A percentile compares a stretch with the other conserved stretches of the same genome.
These are phyloP conservation scores for Pseudocercospora crystallina DNA, from an alignment of 2,329 filamentous ascomycete genomes.

Conservation along the genomic window DNA sequence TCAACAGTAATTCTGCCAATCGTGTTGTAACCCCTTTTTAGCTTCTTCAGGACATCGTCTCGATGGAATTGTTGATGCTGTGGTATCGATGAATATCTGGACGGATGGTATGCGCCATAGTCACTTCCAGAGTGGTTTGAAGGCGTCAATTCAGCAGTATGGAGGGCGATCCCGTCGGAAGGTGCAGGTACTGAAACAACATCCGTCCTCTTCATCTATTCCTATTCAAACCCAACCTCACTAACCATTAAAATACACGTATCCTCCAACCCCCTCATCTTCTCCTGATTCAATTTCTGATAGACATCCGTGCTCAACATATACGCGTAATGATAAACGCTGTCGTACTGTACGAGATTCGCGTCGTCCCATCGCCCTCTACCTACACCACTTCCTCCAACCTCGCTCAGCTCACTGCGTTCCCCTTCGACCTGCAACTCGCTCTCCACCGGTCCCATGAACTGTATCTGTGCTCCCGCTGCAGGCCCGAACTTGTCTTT, in stretches of 20 bases:
- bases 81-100: too few relatives aligned
- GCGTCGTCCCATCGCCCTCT: constrained; percentile 14
- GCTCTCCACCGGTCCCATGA: constrained; percentile 16
- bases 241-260: constrained; percentile 22
- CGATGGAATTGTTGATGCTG: too few relatives aligned
- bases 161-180: too few relatives aligned
- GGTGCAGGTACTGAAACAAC: constrained; percentile 46
- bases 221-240: constrained; percentile 17
- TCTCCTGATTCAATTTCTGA: constrained; percentile 18
- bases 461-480: constrained; percentile 21
- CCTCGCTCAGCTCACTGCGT: not conserved
- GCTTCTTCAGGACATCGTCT: too few relatives aligned
- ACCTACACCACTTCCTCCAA: not conserved
- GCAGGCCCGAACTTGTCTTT: constrained; percentile 16
- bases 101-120: too few relatives aligned
- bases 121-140: too few relatives aligned
- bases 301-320: constrained; percentile 22
- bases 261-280: constrained; percentile 20
- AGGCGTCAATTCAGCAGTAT: too few relatives aligned
- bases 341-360: constrained; percentile 24
- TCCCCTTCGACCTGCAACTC: not conserved
- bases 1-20: too few relatives aligned
- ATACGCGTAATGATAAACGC: constrained; percentile 21
- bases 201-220: too few relatives aligned
- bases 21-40: too few relatives aligned